These are phyloP conservation scores for Lipomyces japonicus DNA, from an alignment of 805 yeast genomes.

Conservation along the genomic window DNA sequence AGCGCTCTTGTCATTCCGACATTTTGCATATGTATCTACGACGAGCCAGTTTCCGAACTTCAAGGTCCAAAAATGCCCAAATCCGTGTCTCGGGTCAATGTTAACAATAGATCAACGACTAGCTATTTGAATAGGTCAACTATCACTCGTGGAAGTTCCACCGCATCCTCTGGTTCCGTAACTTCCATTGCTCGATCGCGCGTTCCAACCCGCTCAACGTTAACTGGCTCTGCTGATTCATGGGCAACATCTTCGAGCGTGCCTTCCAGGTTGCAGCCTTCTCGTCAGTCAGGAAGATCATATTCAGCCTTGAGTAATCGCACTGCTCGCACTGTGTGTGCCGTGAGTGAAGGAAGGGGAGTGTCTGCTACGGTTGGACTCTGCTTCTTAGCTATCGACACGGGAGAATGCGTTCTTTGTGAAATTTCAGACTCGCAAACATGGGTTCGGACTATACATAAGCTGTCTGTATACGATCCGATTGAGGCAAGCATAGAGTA, in stretches of 20 bases:
- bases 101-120: too few relatives aligned
- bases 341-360: slow-evolving; percentile 31
- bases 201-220: too few relatives aligned
- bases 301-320: slow-evolving; percentile 16
- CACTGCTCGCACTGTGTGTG: slow-evolving; percentile 21
- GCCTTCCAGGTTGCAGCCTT: neutral
- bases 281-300: slow-evolving; percentile 5
- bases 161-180: too few relatives aligned
- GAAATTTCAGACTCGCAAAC: slow-evolving; percentile 47
- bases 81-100: too few relatives aligned
- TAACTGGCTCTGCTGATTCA: too few relatives aligned
- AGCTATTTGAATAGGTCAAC: too few relatives aligned
- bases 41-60: too few relatives aligned
- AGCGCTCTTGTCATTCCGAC: too few relatives aligned
- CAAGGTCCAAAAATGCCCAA: too few relatives aligned
- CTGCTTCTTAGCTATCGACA: slow-evolving; percentile 40
- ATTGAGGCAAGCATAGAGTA: slow-evolving; percentile 27
- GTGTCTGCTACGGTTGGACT: slow-evolving; percentile 40
- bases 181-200: too few relatives aligned
- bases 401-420: slow-evolving; percentile 40
- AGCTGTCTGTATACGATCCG: slow-evolving; percentile 39
- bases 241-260: slow-evolving; percentile 5
- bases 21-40: too few relatives aligned
- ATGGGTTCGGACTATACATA: slow-evolving; percentile 45
- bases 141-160: too few relatives aligned